These are phyloP conservation scores for Chrysochromulina tobinii DNA, from an alignment of 78 protist genomes.

Conservation along the genomic window DNA sequence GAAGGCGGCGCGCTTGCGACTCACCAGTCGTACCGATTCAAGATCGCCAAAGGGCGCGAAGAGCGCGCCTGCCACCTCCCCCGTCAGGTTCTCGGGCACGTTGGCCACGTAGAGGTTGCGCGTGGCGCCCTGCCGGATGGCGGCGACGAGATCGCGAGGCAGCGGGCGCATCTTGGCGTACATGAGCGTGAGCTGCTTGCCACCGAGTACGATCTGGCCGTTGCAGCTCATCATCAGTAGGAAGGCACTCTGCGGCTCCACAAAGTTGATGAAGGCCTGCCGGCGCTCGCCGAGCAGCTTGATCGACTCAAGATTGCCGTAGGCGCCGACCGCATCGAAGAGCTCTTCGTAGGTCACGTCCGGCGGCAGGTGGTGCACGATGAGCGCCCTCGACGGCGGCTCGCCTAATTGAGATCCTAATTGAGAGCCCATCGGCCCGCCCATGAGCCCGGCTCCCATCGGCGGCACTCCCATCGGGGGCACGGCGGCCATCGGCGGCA, in stretches of 20 bases:
- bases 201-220: not conserved
- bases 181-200: not conserved
- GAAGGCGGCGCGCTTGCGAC: not conserved
- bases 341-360: not conserved
- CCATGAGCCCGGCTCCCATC: too few relatives aligned
- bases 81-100: not conserved
- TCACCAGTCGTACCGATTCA: not conserved
- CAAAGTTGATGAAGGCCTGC: conserved; percentile 10
- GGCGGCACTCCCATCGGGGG: too few relatives aligned
- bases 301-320: not conserved
- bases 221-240: not conserved
- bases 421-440: too few relatives aligned
- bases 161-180: not conserved
- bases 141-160: not conserved
- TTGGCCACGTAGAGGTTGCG: not conserved
- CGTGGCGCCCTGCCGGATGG: not conserved
- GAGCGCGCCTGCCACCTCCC: not conserved
- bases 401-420: too few relatives aligned
- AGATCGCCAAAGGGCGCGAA: conserved; percentile 2
- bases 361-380: too few relatives aligned
- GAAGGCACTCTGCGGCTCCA: not conserved
- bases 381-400: too few relatives aligned
- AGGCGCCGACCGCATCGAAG: not conserved
- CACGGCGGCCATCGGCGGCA: too few relatives aligned
- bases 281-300: not conserved